Conservation (phyloP, 768 basidiomycete species). For the Russula ochroleuca region DNA sequence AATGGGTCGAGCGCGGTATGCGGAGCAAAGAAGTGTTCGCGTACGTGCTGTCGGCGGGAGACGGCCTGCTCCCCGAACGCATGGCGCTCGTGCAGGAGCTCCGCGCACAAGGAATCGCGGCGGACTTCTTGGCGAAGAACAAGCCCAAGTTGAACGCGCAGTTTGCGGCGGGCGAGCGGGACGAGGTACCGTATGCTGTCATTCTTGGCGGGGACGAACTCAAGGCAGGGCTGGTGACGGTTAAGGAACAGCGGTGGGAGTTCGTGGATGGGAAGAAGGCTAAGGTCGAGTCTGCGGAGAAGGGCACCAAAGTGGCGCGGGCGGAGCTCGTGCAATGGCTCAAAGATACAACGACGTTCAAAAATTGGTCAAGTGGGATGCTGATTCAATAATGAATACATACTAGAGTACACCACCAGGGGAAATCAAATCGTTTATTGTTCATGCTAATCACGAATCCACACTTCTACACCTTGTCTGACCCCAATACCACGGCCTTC, state of each 20-base stretch:
- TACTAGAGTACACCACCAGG: too few relatives aligned
- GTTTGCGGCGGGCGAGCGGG: conserved; percentile 85
- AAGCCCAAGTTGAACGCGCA: conserved; percentile 88
- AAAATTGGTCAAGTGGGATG: conserved; percentile 35
- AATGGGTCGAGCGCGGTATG: conserved; percentile 73
- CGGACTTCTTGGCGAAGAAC: conserved; percentile 87
- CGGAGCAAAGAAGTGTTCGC: conserved; percentile 90
- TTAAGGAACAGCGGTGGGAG: conserved; percentile 90
- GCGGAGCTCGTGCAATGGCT: conserved; percentile 37
- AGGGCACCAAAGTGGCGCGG: conserved; percentile 43
- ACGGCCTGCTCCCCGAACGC: conserved; percentile 82
- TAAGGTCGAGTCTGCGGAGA: conserved; percentile 48
- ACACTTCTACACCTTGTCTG: too few relatives aligned
- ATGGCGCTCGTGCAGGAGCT: conserved; percentile 75
- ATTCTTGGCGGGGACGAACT: conserved; percentile 88
- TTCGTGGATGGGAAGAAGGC: conserved; percentile 65
- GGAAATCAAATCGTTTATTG: too few relatives aligned
- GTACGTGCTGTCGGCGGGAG: conserved; percentile 88
- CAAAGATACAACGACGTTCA: conserved; percentile 32
- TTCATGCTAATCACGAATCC: too few relatives aligned
- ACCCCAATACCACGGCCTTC: too few relatives aligned
- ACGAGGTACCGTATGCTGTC: conserved; percentile 89
- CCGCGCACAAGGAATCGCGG: conserved; percentile 85
- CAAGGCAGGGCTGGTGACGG: conserved; percentile 75
- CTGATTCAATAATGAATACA: conserved; percentile 12